Conservation (phyloP, 202 grass and related monocot genomes). For the Musa balbisiana region DNA sequence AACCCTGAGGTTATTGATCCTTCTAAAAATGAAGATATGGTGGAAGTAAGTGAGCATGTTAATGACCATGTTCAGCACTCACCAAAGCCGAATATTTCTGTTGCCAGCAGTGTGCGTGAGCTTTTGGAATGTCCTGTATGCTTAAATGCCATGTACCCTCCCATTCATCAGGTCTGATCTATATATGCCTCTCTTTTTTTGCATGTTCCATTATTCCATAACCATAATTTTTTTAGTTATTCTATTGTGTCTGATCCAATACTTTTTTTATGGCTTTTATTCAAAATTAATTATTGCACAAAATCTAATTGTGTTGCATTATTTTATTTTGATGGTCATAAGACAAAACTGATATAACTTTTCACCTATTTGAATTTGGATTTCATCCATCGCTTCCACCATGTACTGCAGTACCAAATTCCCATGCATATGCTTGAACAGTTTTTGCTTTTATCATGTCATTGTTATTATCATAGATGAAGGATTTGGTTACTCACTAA, state of each 20-base stretch:
- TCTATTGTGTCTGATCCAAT: background rate
- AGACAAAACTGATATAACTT: too few relatives aligned
- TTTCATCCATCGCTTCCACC: background rate
- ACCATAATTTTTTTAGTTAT: background rate
- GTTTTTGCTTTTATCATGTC: too few relatives aligned
- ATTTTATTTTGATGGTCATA: too few relatives aligned
- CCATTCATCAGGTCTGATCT: slow-evolving; percentile 82
- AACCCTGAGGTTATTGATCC: slow-evolving; percentile 63
- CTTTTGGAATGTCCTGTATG: slow-evolving; percentile 94
- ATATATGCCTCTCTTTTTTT: background rate
- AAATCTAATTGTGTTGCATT: too few relatives aligned
- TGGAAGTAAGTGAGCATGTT: slow-evolving; percentile 62
- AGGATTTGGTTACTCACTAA: too few relatives aligned
- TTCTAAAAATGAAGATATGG: slow-evolving; percentile 63
- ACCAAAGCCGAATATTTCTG: slow-evolving; percentile 66
- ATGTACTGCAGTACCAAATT: too few relatives aligned
- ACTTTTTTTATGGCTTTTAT: background rate
- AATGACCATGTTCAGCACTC: slow-evolving; percentile 54
- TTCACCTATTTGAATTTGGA: background rate
- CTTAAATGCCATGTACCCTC: slow-evolving; percentile 94
- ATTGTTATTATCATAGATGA: too few relatives aligned
- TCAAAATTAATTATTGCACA: too few relatives aligned
- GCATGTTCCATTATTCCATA: background rate
- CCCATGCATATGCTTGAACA: too few relatives aligned
- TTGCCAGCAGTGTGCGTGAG: slow-evolving; percentile 73